Conservation (phyloP, 352 stramenopile species). For the Phytopythium mirpurense region DNA sequence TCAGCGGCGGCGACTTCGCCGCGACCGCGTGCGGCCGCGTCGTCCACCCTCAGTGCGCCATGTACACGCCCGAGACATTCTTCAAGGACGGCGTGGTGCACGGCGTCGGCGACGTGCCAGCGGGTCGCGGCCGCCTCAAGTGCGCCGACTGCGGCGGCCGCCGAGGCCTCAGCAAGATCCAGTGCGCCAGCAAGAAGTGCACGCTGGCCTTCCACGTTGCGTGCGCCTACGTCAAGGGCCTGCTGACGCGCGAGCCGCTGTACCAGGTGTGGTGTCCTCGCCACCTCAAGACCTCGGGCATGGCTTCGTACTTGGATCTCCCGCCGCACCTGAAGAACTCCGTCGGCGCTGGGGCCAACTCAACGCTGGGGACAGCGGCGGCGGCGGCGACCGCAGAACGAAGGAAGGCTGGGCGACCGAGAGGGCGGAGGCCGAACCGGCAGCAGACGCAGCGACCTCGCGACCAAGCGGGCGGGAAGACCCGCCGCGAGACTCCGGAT, state of each 20-base stretch:
- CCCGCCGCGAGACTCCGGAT: conserved; percentile 22
- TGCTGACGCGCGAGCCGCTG: conserved; percentile 54
- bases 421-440: conserved; percentile 14
- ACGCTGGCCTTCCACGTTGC: conserved; percentile 58
- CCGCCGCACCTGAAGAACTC: conserved; percentile 53
- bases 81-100: conserved; percentile 68
- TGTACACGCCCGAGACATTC: conserved; percentile 84
- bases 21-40: conserved; percentile 52
- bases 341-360: background rate
- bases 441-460: conserved; percentile 12
- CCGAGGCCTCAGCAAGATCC: conserved; percentile 76
- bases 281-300: conserved; percentile 68
- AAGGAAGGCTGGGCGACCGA: conserved; percentile 7
- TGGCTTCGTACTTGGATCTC: conserved; percentile 56
- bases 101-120: conserved; percentile 48
- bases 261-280: conserved; percentile 76
- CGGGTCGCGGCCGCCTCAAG: conserved; percentile 37
- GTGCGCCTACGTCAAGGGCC: conserved; percentile 67
- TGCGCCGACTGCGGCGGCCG: conserved; percentile 59
- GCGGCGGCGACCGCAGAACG: background rate
- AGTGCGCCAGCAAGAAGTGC: conserved; percentile 68
- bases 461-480: conserved; percentile 14
- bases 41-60: conserved; percentile 72
- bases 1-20: conserved; percentile 74
- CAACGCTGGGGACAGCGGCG: background rate